These are phyloP conservation scores for Malus hybrid DNA, from an alignment of 331 rosid species.

Conservation along the genomic window DNA sequence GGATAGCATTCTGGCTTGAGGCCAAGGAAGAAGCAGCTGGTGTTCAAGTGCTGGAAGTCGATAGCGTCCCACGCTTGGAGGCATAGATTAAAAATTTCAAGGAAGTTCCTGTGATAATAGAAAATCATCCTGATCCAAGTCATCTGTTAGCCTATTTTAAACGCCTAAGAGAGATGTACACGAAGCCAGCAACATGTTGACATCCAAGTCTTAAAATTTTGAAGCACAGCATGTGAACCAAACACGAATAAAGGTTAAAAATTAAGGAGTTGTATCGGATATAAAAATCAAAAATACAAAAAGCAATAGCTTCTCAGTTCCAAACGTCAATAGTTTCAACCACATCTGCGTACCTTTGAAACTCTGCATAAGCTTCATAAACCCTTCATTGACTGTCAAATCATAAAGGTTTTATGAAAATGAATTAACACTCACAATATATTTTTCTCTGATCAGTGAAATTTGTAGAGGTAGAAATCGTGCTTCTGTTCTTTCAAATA, in stretches of 20 bases:
- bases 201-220: not conserved
- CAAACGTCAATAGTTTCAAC: not conserved
- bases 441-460: not conserved
- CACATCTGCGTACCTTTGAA: not conserved
- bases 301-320: not conserved
- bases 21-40: slow-evolving; percentile 17
- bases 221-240: not conserved
- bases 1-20: slow-evolving; percentile 13
- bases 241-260: not conserved
- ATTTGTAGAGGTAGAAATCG: not conserved
- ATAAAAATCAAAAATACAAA: not conserved
- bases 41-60: slow-evolving; percentile 11
- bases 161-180: slow-evolving; percentile 6
- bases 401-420: not conserved
- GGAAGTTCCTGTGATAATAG: slow-evolving; percentile 9
- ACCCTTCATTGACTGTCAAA: slow-evolving; percentile 1
- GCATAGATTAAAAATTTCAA: slow-evolving; percentile 14
- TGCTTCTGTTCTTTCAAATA: not conserved
- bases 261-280: not conserved
- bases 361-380: slow-evolving; percentile 1
- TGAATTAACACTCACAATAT: not conserved
- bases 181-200: not conserved
- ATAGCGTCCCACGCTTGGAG: slow-evolving; percentile 10
- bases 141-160: not conserved
- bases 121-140: slow-evolving; percentile 12